Evolutionary conservation across 139 green algal genomes (phyloP).

Genomic region (Tetradesmus lagerheimii): DNA sequence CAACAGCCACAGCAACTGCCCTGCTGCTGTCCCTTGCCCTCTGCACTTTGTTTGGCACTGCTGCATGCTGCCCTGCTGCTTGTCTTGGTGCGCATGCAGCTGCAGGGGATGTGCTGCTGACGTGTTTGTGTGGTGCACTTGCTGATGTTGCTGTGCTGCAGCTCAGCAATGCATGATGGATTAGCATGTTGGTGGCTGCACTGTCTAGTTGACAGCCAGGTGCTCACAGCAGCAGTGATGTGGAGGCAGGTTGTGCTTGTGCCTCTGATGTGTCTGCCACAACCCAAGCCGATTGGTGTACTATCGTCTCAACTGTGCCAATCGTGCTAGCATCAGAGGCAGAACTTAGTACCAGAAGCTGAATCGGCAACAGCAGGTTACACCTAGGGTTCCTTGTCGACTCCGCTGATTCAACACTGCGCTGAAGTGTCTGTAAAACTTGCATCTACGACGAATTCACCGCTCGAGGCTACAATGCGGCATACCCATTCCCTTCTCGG

Average conservation of each 20-base stretch:
- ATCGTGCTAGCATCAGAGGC: neutral
- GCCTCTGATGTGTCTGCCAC: too few species aligned
- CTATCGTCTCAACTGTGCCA: too few species aligned
- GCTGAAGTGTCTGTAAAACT: too few species aligned
- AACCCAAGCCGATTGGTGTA: too few species aligned
- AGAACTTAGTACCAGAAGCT: neutral
- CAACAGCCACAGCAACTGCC: neutral
- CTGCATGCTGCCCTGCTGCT: neutral
- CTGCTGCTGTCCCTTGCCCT: too few species aligned
- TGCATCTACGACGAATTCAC: too few species aligned
- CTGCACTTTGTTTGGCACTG: too few species aligned
- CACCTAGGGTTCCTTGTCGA: neutral
- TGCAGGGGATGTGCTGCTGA: neutral
- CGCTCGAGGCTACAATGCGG: neutral
- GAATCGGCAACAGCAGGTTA: neutral
- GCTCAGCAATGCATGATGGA: neutral
- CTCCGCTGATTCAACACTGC: too few species aligned
- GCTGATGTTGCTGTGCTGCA: neutral
- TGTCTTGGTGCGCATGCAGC: neutral
- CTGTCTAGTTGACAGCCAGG: too few species aligned
- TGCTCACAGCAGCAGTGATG: too few species aligned
- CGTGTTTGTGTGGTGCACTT: neutral
- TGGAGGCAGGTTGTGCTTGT: too few species aligned
- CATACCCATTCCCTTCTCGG: neutral
- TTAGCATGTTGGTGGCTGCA: neutral